Conservation (phyloP, 2,329 filamentous ascomycete genomes). For the Aspergillus thermomutatus region DNA sequence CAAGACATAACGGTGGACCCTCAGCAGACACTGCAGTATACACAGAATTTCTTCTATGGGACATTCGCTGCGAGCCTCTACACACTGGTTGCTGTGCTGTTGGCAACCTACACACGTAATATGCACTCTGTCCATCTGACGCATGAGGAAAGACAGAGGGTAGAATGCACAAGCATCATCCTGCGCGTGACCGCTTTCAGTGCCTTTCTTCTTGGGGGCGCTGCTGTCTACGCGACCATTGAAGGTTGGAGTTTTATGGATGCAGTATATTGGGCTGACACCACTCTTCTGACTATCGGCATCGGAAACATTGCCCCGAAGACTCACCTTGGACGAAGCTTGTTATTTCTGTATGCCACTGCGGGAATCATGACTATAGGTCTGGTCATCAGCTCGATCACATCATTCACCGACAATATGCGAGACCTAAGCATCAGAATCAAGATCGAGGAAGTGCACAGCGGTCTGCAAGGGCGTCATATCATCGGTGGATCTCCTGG, state of each 20-base stretch:
- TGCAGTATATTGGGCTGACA: conserved; percentile 55
- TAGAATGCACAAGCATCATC: conserved; percentile 3
- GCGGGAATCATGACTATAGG: conserved; percentile 54
- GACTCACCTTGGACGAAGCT: conserved; percentile 48
- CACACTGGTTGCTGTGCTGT: not conserved
- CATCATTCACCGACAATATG: conserved; percentile 15
- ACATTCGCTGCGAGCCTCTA: conserved; percentile 3
- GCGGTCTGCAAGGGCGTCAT: not conserved
- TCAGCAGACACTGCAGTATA: not conserved
- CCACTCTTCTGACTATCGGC: conserved; percentile 55
- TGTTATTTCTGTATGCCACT: conserved; percentile 55
- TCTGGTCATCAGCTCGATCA: conserved; percentile 54
- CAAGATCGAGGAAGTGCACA: not conserved
- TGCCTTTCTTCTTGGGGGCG: not conserved
- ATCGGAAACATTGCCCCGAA: conserved; percentile 50
- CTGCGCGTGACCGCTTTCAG: not conserved
- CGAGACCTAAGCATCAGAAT: not conserved
- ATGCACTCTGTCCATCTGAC: not conserved
- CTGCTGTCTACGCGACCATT: conserved; percentile 1
- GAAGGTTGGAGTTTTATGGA: conserved; percentile 34
- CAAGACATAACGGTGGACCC: not conserved
- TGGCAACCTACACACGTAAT: not conserved
- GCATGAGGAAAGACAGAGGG: not conserved
- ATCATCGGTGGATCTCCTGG: accelerated
- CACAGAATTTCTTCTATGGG: conserved; percentile 6